phyloP scores from a whole-genome alignment of 257 asterid species.

The Thymus quinquecostatus region DNA sequence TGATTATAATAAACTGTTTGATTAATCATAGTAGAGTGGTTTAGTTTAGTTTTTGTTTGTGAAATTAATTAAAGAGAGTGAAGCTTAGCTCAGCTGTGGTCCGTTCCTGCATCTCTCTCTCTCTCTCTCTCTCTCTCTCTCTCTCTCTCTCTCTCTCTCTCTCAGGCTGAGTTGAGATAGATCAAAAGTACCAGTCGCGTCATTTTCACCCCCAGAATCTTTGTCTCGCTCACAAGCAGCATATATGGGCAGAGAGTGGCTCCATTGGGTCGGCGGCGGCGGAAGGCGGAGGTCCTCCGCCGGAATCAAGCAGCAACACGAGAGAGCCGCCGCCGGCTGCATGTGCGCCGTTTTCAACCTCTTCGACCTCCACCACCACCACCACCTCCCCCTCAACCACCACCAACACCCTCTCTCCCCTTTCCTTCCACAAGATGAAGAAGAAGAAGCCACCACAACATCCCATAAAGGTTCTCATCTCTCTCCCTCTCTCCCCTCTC shows the following conservation, averaged over 20 bases:
- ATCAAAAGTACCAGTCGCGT: background rate
- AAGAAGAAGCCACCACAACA: conserved; percentile 28
- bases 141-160: too few relatives aligned
- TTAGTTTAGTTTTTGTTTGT: too few relatives aligned
- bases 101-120: too few relatives aligned
- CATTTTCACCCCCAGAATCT: background rate
- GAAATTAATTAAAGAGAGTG: too few relatives aligned
- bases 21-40: too few relatives aligned
- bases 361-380: conserved; percentile 63
- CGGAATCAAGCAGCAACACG: conserved; percentile 24
- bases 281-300: conserved; percentile 34
- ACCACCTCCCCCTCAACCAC: conserved; percentile 52
- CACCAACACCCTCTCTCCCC: conserved; percentile 40
- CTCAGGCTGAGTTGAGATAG: too few relatives aligned
- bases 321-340: conserved; percentile 62
- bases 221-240: background rate
- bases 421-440: conserved; percentile 14
- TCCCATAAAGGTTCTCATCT: conserved; percentile 45
- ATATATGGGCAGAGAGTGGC: conserved; percentile 80
- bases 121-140: background rate
- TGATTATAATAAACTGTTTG: background rate
- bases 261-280: conserved; percentile 56
- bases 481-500: background rate
- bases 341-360: conserved; percentile 81
- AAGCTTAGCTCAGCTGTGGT: too few relatives aligned